These are phyloP conservation scores for Fagopyrum esculentum DNA, from an alignment of 148 eudicot species.

Conservation along the genomic window DNA sequence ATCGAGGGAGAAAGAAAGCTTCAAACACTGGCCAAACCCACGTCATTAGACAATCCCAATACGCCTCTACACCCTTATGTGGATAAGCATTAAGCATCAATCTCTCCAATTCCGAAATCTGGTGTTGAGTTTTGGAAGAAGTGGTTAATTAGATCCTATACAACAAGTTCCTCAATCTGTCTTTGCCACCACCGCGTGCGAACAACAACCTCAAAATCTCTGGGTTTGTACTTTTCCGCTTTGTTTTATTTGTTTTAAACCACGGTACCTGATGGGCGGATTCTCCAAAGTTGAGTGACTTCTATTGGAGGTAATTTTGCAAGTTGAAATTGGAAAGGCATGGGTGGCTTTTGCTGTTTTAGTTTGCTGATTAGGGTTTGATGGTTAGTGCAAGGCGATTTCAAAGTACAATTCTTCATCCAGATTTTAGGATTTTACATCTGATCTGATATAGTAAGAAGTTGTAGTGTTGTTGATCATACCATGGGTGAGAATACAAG, in stretches of 20 bases:
- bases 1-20: not conserved
- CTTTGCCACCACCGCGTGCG: not conserved
- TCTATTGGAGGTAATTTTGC: not conserved
- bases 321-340: not conserved
- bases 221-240: not conserved
- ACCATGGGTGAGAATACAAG: not conserved
- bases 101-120: not conserved
- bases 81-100: not conserved
- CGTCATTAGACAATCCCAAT: not conserved
- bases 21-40: not conserved
- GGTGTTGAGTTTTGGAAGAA: not conserved
- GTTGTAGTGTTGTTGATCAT: not conserved
- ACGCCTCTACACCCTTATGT: not conserved
- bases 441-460: not conserved
- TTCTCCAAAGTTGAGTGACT: not conserved
- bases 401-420: not conserved
- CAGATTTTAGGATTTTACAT: not conserved
- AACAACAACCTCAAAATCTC: not conserved
- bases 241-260: not conserved
- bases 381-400: not conserved
- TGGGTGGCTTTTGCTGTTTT: not conserved
- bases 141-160: not conserved
- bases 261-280: not conserved
- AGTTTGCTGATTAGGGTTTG: not conserved
- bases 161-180: not conserved